These are phyloP conservation scores for Chytriomyces confervae DNA, from an alignment of 192 early-diverging fungal species.

Conservation along the genomic window DNA sequence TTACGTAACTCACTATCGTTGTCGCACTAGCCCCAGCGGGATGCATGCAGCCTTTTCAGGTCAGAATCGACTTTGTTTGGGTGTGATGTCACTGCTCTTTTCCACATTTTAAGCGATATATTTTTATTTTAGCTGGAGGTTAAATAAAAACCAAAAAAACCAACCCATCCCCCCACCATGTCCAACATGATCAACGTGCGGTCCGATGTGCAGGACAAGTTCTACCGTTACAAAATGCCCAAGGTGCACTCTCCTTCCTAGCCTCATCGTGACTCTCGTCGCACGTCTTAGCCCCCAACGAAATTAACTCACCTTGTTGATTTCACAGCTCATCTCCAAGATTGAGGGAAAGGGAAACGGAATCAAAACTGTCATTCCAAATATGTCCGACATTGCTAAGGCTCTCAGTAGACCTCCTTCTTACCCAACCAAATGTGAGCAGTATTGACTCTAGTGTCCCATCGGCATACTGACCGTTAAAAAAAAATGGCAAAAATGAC, in stretches of 20 bases:
- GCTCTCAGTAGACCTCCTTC: constrained; percentile 85
- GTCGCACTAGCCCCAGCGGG: too few relatives aligned
- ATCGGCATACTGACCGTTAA: not conserved
- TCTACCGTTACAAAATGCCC: constrained; percentile 99
- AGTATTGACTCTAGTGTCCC: not conserved
- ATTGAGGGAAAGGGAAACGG: constrained; percentile 99
- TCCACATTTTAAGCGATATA: too few relatives aligned
- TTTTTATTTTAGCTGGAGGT: too few relatives aligned
- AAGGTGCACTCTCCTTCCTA: constrained; percentile 55
- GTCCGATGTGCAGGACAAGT: constrained; percentile 88
- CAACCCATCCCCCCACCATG: constrained; percentile 2
- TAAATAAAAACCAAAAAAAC: too few relatives aligned
- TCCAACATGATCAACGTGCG: constrained; percentile 74
- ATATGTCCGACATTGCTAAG: constrained; percentile 93
- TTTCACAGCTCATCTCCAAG: constrained; percentile 56
- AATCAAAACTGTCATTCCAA: constrained; percentile 97
- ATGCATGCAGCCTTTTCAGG: too few relatives aligned
- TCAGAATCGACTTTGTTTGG: too few relatives aligned
- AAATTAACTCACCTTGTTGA: not conserved
- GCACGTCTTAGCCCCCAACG: not conserved
- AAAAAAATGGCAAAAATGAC: constrained; percentile 8
- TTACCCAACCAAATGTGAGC: constrained; percentile 64
- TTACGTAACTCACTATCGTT: too few relatives aligned
- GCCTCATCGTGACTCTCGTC: not conserved
- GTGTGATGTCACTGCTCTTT: too few relatives aligned